phyloP scores from a whole-genome alignment of 2,329 filamentous ascomycete genomes.

The Monilinia polystroma region DNA sequence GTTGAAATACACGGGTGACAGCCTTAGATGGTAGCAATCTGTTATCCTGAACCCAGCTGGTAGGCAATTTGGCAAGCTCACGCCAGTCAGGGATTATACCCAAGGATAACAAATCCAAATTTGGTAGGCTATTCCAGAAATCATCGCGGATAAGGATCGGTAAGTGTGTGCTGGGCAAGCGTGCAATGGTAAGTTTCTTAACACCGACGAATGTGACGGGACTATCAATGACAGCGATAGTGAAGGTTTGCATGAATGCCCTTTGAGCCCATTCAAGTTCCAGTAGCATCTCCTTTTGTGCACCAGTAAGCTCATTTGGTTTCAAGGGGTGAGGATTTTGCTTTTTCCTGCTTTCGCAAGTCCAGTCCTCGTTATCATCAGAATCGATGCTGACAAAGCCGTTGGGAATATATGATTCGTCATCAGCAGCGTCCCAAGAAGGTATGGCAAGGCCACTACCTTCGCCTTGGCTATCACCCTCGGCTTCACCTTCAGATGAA shows the following conservation, averaged over 20 bases:
- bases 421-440: background rate
- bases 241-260: slow-evolving; percentile 66
- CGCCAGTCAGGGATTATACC: slow-evolving; percentile 67
- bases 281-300: slow-evolving; percentile 67
- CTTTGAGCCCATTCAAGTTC: slow-evolving; percentile 68
- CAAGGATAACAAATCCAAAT: slow-evolving; percentile 55
- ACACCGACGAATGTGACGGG: slow-evolving; percentile 52
- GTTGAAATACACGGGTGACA: slow-evolving; percentile 50
- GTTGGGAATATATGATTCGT: background rate
- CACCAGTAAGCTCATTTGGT: slow-evolving; percentile 55
- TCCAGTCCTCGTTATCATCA: background rate
- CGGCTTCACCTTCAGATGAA: background rate
- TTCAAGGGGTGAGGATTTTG: slow-evolving; percentile 38
- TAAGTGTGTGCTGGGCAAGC: slow-evolving; percentile 62
- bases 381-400: background rate
- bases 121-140: slow-evolving; percentile 61
- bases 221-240: slow-evolving; percentile 64
- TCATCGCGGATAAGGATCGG: slow-evolving; percentile 54
- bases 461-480: background rate
- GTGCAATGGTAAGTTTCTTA: slow-evolving; percentile 60
- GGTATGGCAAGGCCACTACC: background rate
- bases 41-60: slow-evolving; percentile 50
- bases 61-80: slow-evolving; percentile 52
- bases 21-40: slow-evolving; percentile 52
- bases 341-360: slow-evolving; percentile 21